Evolutionary conservation across 768 basidiomycete genomes (phyloP).

Genomic region (Suillus lakei): DNA sequence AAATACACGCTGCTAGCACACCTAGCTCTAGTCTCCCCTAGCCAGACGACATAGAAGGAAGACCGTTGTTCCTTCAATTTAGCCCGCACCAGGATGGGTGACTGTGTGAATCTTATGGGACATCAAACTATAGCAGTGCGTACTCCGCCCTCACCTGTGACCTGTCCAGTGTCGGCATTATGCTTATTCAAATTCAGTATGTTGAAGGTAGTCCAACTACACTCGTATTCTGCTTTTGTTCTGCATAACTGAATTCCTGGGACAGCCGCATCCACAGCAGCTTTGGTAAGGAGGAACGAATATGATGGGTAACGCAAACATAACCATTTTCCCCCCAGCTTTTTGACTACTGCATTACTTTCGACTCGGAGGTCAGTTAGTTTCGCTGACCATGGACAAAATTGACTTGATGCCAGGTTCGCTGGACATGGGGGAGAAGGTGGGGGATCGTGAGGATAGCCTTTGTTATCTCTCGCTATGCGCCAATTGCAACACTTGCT

Average conservation of each 20-base stretch:
- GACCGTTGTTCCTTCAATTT: background rate
- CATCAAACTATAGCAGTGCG: background rate
- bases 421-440: constrained; percentile 20
- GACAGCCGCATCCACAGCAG: background rate
- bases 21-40: too few species aligned
- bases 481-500: constrained; percentile 21
- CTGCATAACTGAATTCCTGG: background rate
- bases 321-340: background rate
- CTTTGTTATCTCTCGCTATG: constrained; percentile 24
- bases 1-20: too few species aligned
- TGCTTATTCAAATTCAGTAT: background rate
- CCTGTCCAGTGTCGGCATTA: background rate
- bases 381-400: background rate
- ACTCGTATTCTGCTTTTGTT: background rate
- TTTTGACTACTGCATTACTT: constrained; percentile 7
- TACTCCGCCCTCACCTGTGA: background rate
- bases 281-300: background rate
- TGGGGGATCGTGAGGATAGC: constrained; percentile 24
- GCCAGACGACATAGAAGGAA: background rate
- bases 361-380: constrained; percentile 5
- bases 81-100: background rate
- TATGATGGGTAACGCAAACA: background rate
- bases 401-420: constrained; percentile 12
- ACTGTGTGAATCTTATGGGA: background rate
- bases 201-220: background rate